A percentile compares a stretch with the other conserved stretches of the same genome.
Conservation (phyloP, 176 grass and related monocot species). For the Oryza longistaminata region DNA sequence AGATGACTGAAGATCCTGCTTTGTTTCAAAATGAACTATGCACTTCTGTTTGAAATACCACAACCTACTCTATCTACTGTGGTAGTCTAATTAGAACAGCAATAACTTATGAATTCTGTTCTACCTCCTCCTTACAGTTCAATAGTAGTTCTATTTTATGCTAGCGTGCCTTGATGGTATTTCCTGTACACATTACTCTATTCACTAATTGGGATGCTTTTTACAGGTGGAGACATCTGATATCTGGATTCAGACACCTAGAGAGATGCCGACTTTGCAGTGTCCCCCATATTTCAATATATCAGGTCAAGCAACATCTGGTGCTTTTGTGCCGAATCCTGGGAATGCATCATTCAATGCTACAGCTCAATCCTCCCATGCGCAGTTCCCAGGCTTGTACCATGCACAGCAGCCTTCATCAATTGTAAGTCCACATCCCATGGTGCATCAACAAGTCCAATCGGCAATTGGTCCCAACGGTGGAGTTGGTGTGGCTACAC, state of each 20-base stretch:
- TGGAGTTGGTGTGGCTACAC: slow-evolving; percentile 67
- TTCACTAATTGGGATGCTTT: slow-evolving; percentile 12
- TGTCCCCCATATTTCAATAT: slow-evolving; percentile 68
- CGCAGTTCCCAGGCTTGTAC: slow-evolving; percentile 68
- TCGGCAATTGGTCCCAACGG: slow-evolving; percentile 59
- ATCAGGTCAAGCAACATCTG: slow-evolving; percentile 65
- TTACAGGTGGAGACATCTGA: slow-evolving; percentile 68
- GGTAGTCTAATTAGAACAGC: background rate
- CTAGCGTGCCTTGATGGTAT: background rate
- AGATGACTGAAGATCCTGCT: background rate
- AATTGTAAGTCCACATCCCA: slow-evolving; percentile 62
- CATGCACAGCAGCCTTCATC: slow-evolving; percentile 67
- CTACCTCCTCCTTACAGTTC: background rate
- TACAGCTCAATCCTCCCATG: slow-evolving; percentile 62
- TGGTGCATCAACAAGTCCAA: slow-evolving; percentile 74
- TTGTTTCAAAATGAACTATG: background rate
- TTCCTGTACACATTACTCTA: background rate
- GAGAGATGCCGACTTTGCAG: slow-evolving; percentile 62
- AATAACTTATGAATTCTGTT: background rate
- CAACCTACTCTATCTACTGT: background rate
- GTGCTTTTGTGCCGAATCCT: slow-evolving; percentile 64
- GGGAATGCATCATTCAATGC: slow-evolving; percentile 74
- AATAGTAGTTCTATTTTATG: background rate
- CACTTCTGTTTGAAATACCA: background rate
- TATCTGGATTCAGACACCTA: slow-evolving; percentile 72